These are phyloP conservation scores for Wickerhamiella spandovensis DNA, from an alignment of 805 yeast genomes.

Conservation along the genomic window DNA sequence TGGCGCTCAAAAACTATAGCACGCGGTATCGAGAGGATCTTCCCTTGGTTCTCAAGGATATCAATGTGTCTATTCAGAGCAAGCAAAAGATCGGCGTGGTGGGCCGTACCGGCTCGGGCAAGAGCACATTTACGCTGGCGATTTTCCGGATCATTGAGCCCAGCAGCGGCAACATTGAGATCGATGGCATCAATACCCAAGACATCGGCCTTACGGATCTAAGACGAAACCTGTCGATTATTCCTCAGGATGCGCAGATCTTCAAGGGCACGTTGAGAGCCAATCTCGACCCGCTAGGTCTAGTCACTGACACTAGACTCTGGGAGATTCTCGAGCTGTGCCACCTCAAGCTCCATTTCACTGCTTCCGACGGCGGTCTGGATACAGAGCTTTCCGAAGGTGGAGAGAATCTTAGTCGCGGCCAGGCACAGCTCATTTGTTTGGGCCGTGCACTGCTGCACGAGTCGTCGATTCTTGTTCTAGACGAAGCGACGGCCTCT, in stretches of 20 bases:
- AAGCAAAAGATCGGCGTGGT: slow-evolving; percentile 78
- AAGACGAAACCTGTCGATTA: slow-evolving; percentile 47
- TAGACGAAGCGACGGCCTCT: slow-evolving; percentile 60
- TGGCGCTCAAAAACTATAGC: slow-evolving; percentile 56
- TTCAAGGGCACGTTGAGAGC: slow-evolving; percentile 52
- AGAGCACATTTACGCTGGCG: slow-evolving; percentile 83
- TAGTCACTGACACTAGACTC: slow-evolving; percentile 37
- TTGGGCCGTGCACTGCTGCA: slow-evolving; percentile 63
- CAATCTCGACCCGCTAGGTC: slow-evolving; percentile 53
- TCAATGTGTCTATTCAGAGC: slow-evolving; percentile 59
- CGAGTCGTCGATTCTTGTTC: slow-evolving; percentile 48
- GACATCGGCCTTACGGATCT: slow-evolving; percentile 44
- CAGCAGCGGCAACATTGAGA: slow-evolving; percentile 37
- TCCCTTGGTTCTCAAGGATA: slow-evolving; percentile 70
- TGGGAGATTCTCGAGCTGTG: slow-evolving; percentile 49
- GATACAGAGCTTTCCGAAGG: slow-evolving; percentile 44
- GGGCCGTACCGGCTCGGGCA: slow-evolving; percentile 96
- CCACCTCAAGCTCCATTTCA: slow-evolving; percentile 34
- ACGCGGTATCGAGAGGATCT: slow-evolving; percentile 74
- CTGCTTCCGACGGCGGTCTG: slow-evolving; percentile 42
- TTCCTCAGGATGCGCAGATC: slow-evolving; percentile 66
- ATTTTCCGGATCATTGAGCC: slow-evolving; percentile 50
- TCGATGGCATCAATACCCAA: slow-evolving; percentile 46
- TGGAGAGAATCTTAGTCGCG: slow-evolving; percentile 69
- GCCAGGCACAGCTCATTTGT: slow-evolving; percentile 71